Conservation (phyloP, 148 eudicot species). For the Polygonum maritimum region DNA sequence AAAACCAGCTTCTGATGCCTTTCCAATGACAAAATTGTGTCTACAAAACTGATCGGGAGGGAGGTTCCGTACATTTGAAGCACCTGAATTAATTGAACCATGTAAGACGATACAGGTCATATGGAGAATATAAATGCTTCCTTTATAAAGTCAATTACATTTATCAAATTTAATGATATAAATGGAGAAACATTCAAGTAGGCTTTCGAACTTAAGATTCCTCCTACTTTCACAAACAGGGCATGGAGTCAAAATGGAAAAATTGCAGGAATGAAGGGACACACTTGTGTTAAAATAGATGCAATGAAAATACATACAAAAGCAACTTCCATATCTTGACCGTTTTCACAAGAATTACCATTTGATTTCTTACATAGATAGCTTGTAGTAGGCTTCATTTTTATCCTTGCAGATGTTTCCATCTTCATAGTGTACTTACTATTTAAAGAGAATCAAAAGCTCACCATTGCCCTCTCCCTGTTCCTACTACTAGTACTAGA, state of each 20-base stretch:
- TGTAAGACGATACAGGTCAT: background rate
- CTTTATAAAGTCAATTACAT: background rate
- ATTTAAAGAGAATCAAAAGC: background rate
- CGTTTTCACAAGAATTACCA: background rate
- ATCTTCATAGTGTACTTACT: background rate
- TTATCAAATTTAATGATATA: background rate
- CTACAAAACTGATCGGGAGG: constrained; percentile 65
- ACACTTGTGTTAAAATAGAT: background rate
- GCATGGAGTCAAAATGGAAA: background rate
- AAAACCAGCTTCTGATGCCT: constrained; percentile 90
- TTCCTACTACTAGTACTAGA: too few species aligned
- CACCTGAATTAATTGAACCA: constrained; percentile 29
- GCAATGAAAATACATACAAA: background rate
- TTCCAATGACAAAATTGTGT: constrained; percentile 77
- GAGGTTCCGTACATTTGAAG: constrained; percentile 49
- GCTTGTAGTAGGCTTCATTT: background rate
- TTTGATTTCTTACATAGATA: background rate
- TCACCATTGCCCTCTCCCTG: background rate
- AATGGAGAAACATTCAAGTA: background rate
- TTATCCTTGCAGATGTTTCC: background rate
- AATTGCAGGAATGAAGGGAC: background rate
- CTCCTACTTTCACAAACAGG: background rate
- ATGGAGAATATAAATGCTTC: background rate
- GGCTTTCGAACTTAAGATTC: background rate
- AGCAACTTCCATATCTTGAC: background rate